Evolutionary conservation across 805 yeast genomes (phyloP), one percentile per base, ranked within the genome.

Genomic region (Teunomyces cretensis): DNA sequence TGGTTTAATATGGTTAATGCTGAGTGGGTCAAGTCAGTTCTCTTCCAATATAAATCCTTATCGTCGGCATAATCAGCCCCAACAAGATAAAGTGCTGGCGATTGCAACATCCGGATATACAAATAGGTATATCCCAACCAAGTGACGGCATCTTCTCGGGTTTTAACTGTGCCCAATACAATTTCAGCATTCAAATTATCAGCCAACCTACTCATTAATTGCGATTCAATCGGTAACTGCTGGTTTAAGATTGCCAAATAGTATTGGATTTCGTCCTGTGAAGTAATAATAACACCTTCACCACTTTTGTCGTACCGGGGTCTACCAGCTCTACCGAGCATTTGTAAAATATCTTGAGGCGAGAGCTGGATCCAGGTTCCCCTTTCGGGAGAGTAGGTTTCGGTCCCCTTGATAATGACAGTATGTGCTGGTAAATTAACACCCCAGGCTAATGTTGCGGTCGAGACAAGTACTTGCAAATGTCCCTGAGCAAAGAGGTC

Each of bases 311-410:
- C 99, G 65, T 86, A 94, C 43, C 97, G 75, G 0, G 99, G 99
- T 65, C 99, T 78, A 54, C 98, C 98, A 14, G 98, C 98, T 70
- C 98, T 81, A 30, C 98, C 98, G n/a, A 92, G 73, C 98, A 92
- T 92, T 67, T 92, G 99, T 8, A 92, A 64, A 31, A 92, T 85
- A 66, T 94, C 98, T 57, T 92, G 99, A 0, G 97, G 95, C 0
- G 96, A 84, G n/a, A 92, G 68, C 57, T 88, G 94, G 2, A 81
- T 81, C 97, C 98, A 92, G 6, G 79, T 68, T 44, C 97, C 96
- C 50, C 79, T 80, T 51, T 86, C 94, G 0, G 99, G 97, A 4
- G 94, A 86, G 57, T 95, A 94, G 0, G 90, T 83, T 57, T 88
- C 96, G 0, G 99, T 92, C 0, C 98, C 98, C 57, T 88, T 88